These are phyloP conservation scores for Candida morakotiae DNA, from an alignment of 805 yeast species.

Conservation along the genomic window DNA sequence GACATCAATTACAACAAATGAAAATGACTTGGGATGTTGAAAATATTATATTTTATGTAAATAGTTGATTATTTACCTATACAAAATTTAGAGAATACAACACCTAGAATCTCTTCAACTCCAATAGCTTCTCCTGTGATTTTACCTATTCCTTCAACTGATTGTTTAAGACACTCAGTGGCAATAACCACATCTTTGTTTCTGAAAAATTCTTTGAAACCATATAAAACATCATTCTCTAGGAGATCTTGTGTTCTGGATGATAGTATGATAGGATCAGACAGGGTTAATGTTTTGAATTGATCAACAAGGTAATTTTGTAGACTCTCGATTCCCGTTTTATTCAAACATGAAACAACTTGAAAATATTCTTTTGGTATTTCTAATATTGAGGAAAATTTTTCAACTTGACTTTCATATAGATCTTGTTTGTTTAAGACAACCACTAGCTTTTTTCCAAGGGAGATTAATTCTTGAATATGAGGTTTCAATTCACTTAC, in stretches of 20 bases:
- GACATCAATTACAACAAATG: conserved; percentile 43
- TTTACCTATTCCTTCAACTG: conserved; percentile 85
- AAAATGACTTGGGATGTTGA: conserved; percentile 46
- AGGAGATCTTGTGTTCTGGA: conserved; percentile 73
- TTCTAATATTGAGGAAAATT: conserved; percentile 10
- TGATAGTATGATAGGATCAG: conserved; percentile 71
- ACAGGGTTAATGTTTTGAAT: conserved; percentile 48
- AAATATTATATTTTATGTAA: conserved; percentile 29
- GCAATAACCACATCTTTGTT: conserved; percentile 66
- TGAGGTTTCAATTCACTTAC: conserved; percentile 5
- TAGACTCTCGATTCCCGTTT: conserved; percentile 52
- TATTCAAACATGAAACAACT: conserved; percentile 57
- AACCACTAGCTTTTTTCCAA: conserved; percentile 32
- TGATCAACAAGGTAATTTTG: conserved; percentile 33
- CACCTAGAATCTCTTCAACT: conserved; percentile 85
- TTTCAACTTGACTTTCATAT: conserved; percentile 7
- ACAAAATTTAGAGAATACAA: conserved; percentile 88
- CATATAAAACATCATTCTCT: conserved; percentile 68
- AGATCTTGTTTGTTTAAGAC: conserved; percentile 64
- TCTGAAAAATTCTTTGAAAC: conserved; percentile 62
- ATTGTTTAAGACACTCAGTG: conserved; percentile 64
- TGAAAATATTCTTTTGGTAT: conserved; percentile 14
- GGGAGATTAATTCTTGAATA: conserved; percentile 13
- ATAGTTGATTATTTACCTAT: conserved; percentile 68
- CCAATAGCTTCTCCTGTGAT: conserved; percentile 89